phyloP scores from a whole-genome alignment of 345 rosid species.

The Citrus australasica region DNA sequence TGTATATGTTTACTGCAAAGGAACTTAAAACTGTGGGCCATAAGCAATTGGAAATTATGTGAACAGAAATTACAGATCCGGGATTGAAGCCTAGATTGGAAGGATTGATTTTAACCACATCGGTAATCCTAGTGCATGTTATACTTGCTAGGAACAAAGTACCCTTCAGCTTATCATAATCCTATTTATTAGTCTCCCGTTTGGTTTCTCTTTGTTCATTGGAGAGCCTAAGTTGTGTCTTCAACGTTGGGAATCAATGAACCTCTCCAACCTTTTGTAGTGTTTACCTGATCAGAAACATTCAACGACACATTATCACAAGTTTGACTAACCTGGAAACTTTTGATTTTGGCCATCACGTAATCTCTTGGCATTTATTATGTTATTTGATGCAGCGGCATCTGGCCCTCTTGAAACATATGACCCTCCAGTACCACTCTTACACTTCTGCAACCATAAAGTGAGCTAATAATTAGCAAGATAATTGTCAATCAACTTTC shows the following conservation, averaged over 20 bases:
- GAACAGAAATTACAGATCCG: neutral
- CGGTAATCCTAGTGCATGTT: neutral
- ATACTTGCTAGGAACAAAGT: neutral
- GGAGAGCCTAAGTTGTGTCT: neutral
- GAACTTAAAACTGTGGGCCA: neutral
- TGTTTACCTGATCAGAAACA: conserved; percentile 6
- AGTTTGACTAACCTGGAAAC: conserved; percentile 53
- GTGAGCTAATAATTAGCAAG: conserved; percentile 14
- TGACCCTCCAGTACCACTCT: conserved; percentile 29
- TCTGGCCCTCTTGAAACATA: conserved; percentile 35
- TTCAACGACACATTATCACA: neutral
- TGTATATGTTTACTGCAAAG: neutral
- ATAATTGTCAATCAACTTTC: conserved; percentile 1
- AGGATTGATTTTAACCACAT: neutral
- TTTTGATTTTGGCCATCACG: conserved; percentile 43
- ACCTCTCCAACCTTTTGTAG: neutral
- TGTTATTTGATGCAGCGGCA: conserved; percentile 30
- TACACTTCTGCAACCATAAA: conserved; percentile 46
- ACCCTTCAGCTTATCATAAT: neutral
- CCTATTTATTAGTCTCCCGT: neutral
- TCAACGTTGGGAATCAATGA: neutral
- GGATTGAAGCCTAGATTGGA: neutral
- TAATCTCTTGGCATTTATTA: conserved; percentile 41
- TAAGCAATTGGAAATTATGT: neutral
- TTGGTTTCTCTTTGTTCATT: neutral